Percentiles rank a stretch among this genome's conserved stretches.
Evolutionary conservation across 2,329 filamentous ascomycete species (phyloP).

Genomic region (Penicillium frequentans): DNA sequence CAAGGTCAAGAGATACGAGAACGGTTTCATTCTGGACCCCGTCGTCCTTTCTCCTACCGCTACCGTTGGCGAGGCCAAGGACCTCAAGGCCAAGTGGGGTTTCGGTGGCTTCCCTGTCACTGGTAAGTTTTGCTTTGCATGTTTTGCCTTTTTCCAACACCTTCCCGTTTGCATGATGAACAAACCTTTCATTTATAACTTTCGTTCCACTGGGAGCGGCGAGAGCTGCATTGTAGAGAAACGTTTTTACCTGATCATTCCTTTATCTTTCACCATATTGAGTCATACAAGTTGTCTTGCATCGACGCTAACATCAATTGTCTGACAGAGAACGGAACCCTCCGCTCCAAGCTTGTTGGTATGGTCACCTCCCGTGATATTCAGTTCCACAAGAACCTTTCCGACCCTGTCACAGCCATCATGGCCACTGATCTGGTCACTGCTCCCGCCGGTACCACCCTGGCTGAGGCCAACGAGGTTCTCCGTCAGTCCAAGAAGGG

Average conservation of each 20-base stretch:
- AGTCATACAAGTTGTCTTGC: conserved; percentile 1
- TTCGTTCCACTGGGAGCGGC: conserved; percentile 99
- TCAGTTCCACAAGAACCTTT: conserved; percentile 81
- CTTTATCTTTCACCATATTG: conserved; percentile 7
- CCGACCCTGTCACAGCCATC: conserved; percentile 76
- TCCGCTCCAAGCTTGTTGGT: conserved; percentile 92
- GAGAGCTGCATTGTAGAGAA: conserved; percentile 81
- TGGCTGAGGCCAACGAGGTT: conserved; percentile 88
- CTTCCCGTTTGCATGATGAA: conserved; percentile 63
- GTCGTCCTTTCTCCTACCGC: conserved; percentile 85
- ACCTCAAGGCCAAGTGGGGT: conserved; percentile 95
- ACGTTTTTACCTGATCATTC: conserved; percentile 51
- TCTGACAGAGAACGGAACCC: conserved; percentile 77
- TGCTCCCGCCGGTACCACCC: conserved; percentile 75
- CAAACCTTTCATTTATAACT: conserved; percentile 77
- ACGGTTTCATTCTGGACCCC: conserved; percentile 96
- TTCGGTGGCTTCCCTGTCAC: conserved; percentile 98
- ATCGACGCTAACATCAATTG: conserved; percentile 19
- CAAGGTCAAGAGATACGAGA: conserved; percentile 99
- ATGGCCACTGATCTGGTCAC: conserved; percentile 97
- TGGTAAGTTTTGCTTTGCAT: conserved; percentile 63
- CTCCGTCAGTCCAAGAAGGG: conserved; percentile 97
- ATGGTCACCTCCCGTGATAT: conserved; percentile 98
- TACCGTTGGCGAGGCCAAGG: conserved; percentile 87
- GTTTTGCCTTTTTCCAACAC: conserved; percentile 1